A percentile compares a stretch with the other conserved stretches of the same genome.
Conservation (phyloP, 2,329 filamentous ascomycete genomes). For the Bipolaris gigantea region DNA sequence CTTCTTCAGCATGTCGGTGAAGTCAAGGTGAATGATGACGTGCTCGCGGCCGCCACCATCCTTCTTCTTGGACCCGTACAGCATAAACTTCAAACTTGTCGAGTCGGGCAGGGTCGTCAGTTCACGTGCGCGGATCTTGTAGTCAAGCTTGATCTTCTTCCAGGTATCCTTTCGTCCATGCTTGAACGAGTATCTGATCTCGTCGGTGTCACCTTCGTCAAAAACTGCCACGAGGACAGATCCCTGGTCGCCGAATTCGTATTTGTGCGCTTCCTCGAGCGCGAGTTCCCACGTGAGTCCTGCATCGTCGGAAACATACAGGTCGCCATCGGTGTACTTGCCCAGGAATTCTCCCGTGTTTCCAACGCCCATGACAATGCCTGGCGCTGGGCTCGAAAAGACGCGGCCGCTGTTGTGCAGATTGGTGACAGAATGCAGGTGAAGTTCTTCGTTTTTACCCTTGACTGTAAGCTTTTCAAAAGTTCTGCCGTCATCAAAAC, state of each 20-base stretch:
- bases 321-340: slow-evolving; percentile 70
- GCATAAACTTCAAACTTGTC: slow-evolving; percentile 85
- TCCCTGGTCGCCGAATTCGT: slow-evolving; percentile 93
- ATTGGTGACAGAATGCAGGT: slow-evolving; percentile 91
- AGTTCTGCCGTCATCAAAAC: slow-evolving; percentile 90
- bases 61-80: slow-evolving; percentile 61
- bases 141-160: slow-evolving; percentile 69
- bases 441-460: slow-evolving; percentile 67
- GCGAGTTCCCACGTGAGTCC: slow-evolving; percentile 80
- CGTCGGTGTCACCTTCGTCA: slow-evolving; percentile 64
- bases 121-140: slow-evolving; percentile 69
- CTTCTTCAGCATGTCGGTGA: slow-evolving; percentile 74
- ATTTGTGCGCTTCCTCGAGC: slow-evolving; percentile 83
- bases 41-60: slow-evolving; percentile 57
- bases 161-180: slow-evolving; percentile 76
- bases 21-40: slow-evolving; percentile 77
- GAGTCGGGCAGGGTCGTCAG: slow-evolving; percentile 91
- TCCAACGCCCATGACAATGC: slow-evolving; percentile 89
- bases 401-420: slow-evolving; percentile 80
- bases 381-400: slow-evolving; percentile 91
- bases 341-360: slow-evolving; percentile 79
- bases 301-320: slow-evolving; percentile 89
- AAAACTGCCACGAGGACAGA: slow-evolving; percentile 82
- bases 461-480: slow-evolving; percentile 74
- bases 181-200: slow-evolving; percentile 79